Evolutionary conservation across 352 stramenopile species (phyloP), one percentile per base, ranked within the genome.

Genomic region (Pythium monospermum): DNA sequence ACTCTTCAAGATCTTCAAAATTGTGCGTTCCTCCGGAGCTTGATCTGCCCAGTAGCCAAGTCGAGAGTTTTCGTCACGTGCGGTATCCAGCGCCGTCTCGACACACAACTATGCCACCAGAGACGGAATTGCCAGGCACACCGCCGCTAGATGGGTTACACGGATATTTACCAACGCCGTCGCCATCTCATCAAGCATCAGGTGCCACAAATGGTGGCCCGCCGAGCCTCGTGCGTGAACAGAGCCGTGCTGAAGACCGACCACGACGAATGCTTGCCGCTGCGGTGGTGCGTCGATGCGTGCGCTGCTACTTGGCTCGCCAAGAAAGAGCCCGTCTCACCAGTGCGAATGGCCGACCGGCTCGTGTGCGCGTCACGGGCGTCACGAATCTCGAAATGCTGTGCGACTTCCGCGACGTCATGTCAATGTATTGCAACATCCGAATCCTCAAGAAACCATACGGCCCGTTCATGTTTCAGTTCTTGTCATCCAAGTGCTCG

Each of bases 381-480:
- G 68, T 85, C 19, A 56, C 49, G 13, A 73, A 76, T 7, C 52
- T 89, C 3, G 66, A 87, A 57, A 71, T 91, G 71, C 70, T 91
- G 15, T 90, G 76, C 59, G 81, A 92, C 54, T 92, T 71, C 36
- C 72, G 76, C 36, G 80, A 88, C 63, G 64, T 92, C 2, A 45
- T 61, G 19, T 76, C 73, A 6, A 46, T 89, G 8, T 86, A 77
- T 45, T 92, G 75, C 66, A 88, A 85, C 45, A 73, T 92, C 3
- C 79, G 78, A 42, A 75, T 92, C 50, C 71, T 92, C n/a, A 90
- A 90, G 66, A 86, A 88, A 31, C 82, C 82, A 11, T 92, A 90
- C 43, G 82, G 82, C 0, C 82, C 82, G 31, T 91, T 91, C 68
- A 92, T 92, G 82, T 92, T 90, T 52, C 73, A 92, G 62, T 92